Conservation (phyloP, 2,329 filamentous ascomycete species). For the Simplicillium sp. region DNA sequence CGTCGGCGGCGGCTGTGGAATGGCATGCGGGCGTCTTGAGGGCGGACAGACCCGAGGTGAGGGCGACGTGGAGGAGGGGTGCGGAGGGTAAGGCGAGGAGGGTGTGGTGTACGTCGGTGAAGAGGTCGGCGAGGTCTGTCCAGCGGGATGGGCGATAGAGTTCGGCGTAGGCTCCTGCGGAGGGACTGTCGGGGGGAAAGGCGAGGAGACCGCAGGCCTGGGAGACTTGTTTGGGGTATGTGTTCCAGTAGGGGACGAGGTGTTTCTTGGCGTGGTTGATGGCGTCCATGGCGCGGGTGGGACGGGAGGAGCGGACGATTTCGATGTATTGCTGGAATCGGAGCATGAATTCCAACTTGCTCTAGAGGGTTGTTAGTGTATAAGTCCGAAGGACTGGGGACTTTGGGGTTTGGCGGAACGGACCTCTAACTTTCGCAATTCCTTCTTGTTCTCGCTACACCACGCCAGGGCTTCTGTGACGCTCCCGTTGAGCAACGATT, state of each 20-base stretch:
- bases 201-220: slow-evolving; percentile 75
- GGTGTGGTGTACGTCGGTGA: slow-evolving; percentile 76
- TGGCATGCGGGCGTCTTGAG: slow-evolving; percentile 95
- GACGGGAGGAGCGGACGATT: slow-evolving; percentile 60
- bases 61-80: slow-evolving; percentile 81
- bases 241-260: slow-evolving; percentile 59
- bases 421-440: slow-evolving; percentile 78
- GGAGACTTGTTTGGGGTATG: slow-evolving; percentile 58
- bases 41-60: slow-evolving; percentile 84
- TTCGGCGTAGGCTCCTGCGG: slow-evolving; percentile 31
- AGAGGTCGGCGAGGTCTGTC: slow-evolving; percentile 66
- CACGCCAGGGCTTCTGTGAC: slow-evolving; percentile 75
- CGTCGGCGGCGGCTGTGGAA: slow-evolving; percentile 37
- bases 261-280: slow-evolving; percentile 76
- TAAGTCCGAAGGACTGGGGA: too few species aligned
- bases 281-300: slow-evolving; percentile 62
- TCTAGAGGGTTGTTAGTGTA: slow-evolving; percentile 31
- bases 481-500: slow-evolving; percentile 59
- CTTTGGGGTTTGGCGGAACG: too few species aligned
- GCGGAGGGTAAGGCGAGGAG: slow-evolving; percentile 74
- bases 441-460: slow-evolving; percentile 91
- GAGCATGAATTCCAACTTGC: slow-evolving; percentile 84
- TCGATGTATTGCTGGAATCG: slow-evolving; percentile 94
- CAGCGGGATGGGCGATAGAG: slow-evolving; percentile 70
- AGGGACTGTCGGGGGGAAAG: slow-evolving; percentile 46